Base-by-base conservation (phyloP, 2,329 filamentous ascomycete genomes). In the Polychaeton citri region DNA sequence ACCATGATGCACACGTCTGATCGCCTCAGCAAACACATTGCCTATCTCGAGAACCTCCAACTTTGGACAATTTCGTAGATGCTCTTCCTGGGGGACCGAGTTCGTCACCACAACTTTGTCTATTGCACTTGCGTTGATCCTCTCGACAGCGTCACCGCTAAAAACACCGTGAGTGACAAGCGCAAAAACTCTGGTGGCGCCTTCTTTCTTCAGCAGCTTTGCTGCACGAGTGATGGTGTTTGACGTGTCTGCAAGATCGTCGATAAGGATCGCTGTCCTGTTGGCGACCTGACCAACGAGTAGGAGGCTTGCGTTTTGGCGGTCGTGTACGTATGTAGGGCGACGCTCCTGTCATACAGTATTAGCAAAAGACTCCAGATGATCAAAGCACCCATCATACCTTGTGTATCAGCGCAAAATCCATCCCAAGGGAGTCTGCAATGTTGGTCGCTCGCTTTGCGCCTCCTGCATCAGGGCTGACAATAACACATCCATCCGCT, bases 351-450 rank as follows among this genome's bases (percentile, higher is more conserved):
- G 42, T 19, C 7, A 36, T 16, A 38, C 17, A 34, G 33, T 32
- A 59, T 42, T 37, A 42, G 16, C 30, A 16, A 20, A 7, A 12
- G 6, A 9, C 8, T 21, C 10, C 24, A 5, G 17, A 6, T 4
- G 9, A 2, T 38, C 28, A 32, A 15, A 13, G 17, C 5, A n/a
- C 10, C 17, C 16, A 28, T 53, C 63, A 59, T 69, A 84, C 85
- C 79, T 96, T 98, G 70, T 98, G 90, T 52, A 98, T 98, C 40
- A 98, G 74, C 33, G 90, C 90, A 64, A 98, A 96, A 40, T 90
- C 85, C 69, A 95, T 86, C 47, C 85, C 83, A 43, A 96, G 72
- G 42, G 81, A 79, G 62, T 98, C 90, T 9, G 90, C 88, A 58
- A 98, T 94, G 33, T 85, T 81, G 20, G 90, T 95, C 15, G 90